A percentile compares a stretch with the other conserved stretches of the same genome.
Evolutionary conservation across 106 monocot species (phyloP).

Genomic region (Dendrobium huoshanense): DNA sequence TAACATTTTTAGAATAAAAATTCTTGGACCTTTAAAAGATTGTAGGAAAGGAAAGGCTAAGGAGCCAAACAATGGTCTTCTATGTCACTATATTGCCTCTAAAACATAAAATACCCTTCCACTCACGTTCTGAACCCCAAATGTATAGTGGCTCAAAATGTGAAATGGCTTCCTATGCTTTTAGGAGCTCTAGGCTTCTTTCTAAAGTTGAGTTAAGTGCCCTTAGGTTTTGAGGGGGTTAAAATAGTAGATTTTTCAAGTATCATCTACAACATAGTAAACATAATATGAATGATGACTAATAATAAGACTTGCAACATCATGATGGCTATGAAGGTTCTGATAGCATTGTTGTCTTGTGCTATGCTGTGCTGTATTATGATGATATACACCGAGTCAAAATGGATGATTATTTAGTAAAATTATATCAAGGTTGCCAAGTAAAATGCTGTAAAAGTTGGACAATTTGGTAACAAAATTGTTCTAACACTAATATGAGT

Average conservation of each 20-base stretch:
- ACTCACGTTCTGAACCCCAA: neutral
- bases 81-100: no score
- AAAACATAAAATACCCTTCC: neutral
- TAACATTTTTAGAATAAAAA: no score
- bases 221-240: neutral
- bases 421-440: neutral
- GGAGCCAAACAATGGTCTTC: no score
- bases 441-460: neutral
- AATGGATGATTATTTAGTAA: neutral
- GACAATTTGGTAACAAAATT: neutral
- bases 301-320: no score
- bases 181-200: neutral
- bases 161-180: neutral
- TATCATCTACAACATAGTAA: no score
- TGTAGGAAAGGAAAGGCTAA: no score
- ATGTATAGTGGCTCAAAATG: neutral
- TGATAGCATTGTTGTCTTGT: neutral
- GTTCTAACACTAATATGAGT: neutral
- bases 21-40: no score
- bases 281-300: no score
- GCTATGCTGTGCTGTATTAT: neutral
- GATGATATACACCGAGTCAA: neutral
- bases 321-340: neutral
- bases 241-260: neutral
- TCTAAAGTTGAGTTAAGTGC: neutral